Evolutionary conservation across 352 stramenopile species (phyloP), one percentile per base, ranked within the genome.

Genomic region (Phytopythium ostracodes): DNA sequence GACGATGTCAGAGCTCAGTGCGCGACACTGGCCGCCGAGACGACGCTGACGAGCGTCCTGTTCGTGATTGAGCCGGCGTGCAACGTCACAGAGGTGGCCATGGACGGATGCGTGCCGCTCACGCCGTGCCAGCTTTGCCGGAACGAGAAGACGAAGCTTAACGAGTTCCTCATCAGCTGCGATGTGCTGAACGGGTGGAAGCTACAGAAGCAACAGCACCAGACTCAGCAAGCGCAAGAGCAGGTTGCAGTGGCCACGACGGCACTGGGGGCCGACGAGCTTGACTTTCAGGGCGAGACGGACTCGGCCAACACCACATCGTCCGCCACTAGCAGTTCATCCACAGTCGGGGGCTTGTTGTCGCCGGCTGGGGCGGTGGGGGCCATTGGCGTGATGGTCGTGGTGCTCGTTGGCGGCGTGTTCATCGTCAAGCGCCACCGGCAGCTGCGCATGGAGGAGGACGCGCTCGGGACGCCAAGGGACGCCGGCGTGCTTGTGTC

Each of bases 141-240:
- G 31, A 70, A 73, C 15, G 57, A n/a, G 54, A 90, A 92, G 67
- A 86, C 77, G 62, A 72, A 84, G 59, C 61, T 35, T 29, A 89
- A 89, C 53, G 72, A 81, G 68, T 79, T 72, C 47, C 67, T 92
- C 52, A 35, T 79, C 24, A 81, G 70, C 57, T 92, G 80, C 65
- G 70, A 75, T 56, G 74, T 87, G 29, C 47, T 91, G 22, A 61
- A 69, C 40, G 63, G 75, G 11, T 62, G 42, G 49, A 27, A 36
- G 66, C 59, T 31, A 65, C 60, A 55, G 69, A 35, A 29, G 46
- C 49, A 31, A 43, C 14, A 47, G 44, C 24, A 31, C 14, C 46
- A n/a, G 22, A 25, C 5, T 46, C 49, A 24, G 0, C 49, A 24
- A 10, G 18, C 5, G 0, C 25, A 24, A 6, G n/a, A 62, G 40